Evolutionary conservation across 495 filamentous ascomycete genomes (phyloP).

Genomic region (Chaetomium fimeti): DNA sequence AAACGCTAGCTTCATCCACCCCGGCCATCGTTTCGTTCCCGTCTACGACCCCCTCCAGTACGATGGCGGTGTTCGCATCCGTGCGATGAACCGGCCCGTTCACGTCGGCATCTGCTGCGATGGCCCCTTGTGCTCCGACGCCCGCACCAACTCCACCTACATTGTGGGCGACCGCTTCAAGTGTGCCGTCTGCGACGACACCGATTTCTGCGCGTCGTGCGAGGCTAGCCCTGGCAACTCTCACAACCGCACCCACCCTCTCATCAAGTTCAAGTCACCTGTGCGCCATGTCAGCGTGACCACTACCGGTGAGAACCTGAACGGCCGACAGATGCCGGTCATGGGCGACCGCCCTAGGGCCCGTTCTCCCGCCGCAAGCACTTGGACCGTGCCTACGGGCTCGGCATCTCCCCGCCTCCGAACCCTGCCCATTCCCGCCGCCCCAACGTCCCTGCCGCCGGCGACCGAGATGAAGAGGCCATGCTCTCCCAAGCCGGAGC

Average conservation of each 20-base stretch:
- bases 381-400: too few species aligned
- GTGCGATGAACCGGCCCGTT: constrained; percentile 44
- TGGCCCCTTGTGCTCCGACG: constrained; percentile 77
- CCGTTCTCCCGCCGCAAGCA: constrained; percentile 35
- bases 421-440: constrained; percentile 56
- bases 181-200: constrained; percentile 95
- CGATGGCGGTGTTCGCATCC: constrained; percentile 32
- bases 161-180: constrained; percentile 90
- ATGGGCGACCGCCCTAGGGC: constrained; percentile 62
- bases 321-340: constrained; percentile 56
- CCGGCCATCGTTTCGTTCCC: constrained; percentile 84
- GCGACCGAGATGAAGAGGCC: constrained; percentile 67
- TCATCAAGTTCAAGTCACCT: constrained; percentile 96
- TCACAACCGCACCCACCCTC: constrained; percentile 91
- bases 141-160: constrained; percentile 55
- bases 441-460: constrained; percentile 66
- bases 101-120: constrained; percentile 94
- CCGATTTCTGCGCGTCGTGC: constrained; percentile 93
- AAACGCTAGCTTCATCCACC: constrained; percentile 65
- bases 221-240: constrained; percentile 79
- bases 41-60: constrained; percentile 77
- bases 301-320: constrained; percentile 71
- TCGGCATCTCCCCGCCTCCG: constrained; percentile 51
- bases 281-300: constrained; percentile 87
- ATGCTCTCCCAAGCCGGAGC: constrained; percentile 40